A percentile compares a stretch with the other conserved stretches of the same genome.
These are phyloP conservation scores for Candida khao-thaluensis DNA, from an alignment of 805 yeast species.

Conservation along the genomic window DNA sequence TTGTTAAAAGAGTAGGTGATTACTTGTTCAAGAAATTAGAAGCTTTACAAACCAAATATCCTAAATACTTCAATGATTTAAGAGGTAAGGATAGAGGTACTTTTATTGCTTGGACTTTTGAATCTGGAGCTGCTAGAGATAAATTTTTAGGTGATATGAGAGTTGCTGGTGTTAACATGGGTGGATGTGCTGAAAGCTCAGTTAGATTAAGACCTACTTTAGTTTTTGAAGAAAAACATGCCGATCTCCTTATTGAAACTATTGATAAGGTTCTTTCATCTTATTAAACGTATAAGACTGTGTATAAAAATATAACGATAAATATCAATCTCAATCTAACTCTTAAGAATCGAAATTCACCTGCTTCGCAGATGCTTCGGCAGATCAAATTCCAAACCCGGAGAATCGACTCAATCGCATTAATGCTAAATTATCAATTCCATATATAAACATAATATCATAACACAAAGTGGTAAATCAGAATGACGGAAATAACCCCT, in stretches of 20 bases:
- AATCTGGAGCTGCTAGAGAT: constrained; percentile 51
- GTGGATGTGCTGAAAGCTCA: constrained; percentile 79
- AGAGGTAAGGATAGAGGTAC: constrained; percentile 66
- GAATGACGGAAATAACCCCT: neutral
- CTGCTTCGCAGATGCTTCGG: too few species aligned
- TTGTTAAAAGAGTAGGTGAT: constrained; percentile 61
- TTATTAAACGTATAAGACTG: constrained; percentile 12
- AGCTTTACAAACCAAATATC: constrained; percentile 52
- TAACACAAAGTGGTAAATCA: too few species aligned
- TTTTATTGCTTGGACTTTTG: constrained; percentile 66
- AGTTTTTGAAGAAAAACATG: constrained; percentile 77
- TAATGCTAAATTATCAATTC: too few species aligned
- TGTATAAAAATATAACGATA: too few species aligned
- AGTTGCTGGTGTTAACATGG: constrained; percentile 69
- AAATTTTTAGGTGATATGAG: constrained; percentile 59
- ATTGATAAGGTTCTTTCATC: constrained; percentile 39
- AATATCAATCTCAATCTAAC: too few species aligned
- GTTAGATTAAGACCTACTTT: constrained; percentile 81
- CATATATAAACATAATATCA: too few species aligned
- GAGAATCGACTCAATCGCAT: too few species aligned
- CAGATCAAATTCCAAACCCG: too few species aligned
- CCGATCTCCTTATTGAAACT: constrained; percentile 56
- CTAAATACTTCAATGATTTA: constrained; percentile 56
- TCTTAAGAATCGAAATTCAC: too few species aligned
- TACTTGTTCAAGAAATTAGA: constrained; percentile 61